Conservation (phyloP, 2,329 filamentous ascomycete genomes). For the Cordyceps farinosa region DNA sequence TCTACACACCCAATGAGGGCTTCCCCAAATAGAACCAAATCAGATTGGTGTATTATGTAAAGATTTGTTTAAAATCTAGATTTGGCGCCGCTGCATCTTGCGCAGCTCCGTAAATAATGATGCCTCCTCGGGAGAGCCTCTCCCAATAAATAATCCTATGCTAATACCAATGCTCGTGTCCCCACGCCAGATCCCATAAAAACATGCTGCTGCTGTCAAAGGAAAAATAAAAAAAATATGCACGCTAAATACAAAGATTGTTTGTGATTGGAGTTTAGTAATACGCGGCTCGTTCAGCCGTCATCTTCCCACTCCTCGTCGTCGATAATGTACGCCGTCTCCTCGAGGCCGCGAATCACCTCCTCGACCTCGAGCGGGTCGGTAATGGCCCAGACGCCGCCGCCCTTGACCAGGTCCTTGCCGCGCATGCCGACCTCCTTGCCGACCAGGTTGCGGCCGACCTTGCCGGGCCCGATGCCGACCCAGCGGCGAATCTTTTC, state of each 20-base stretch:
- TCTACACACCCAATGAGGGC: background rate
- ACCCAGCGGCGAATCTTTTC: slow-evolving; percentile 80
- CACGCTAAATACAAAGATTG: slow-evolving; percentile 14
- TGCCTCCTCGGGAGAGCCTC: background rate
- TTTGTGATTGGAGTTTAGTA: background rate
- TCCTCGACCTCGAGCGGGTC: slow-evolving; percentile 74
- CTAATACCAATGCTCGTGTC: background rate
- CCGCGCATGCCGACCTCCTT: slow-evolving; percentile 90
- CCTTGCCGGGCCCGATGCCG: slow-evolving; percentile 89
- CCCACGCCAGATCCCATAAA: background rate
- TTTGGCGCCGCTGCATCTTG: background rate
- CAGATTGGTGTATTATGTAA: background rate
- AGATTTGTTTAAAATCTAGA: background rate
- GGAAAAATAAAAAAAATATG: slow-evolving; percentile 1
- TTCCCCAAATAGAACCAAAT: background rate
- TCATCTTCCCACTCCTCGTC: slow-evolving; percentile 39
- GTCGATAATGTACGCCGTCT: slow-evolving; percentile 54
- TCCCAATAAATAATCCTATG: background rate
- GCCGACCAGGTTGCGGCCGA: slow-evolving; percentile 87
- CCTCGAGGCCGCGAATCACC: slow-evolving; percentile 60
- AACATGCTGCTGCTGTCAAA: background rate
- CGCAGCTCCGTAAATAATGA: background rate
- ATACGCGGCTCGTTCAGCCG: background rate
- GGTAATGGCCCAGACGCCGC: slow-evolving; percentile 88
- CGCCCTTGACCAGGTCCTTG: slow-evolving; percentile 75